Conservation (phyloP, 2,329 filamentous ascomycete species). For the Fusarium heterosporum region DNA sequence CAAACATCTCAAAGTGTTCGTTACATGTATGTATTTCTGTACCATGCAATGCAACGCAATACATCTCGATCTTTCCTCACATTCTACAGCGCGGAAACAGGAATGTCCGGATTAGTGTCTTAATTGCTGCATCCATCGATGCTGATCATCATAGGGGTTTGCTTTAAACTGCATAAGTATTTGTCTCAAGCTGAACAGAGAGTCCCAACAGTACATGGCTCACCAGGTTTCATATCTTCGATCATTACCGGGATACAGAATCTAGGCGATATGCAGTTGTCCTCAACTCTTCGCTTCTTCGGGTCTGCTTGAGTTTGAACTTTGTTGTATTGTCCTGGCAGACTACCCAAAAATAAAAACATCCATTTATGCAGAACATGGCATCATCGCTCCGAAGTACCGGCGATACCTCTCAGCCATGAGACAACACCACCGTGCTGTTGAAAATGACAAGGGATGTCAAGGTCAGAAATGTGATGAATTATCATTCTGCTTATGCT, state of each 20-base stretch:
- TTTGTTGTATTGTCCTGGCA: no score
- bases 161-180: neutral
- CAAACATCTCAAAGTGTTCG: slow-evolving; percentile 9
- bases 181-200: neutral
- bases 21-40: neutral
- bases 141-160: neutral
- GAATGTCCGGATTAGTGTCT: neutral
- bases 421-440: neutral
- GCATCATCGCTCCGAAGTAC: neutral
- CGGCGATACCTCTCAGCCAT: neutral
- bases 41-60: neutral
- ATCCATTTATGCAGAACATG: neutral
- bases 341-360: neutral
- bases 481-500: neutral
- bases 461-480: neutral
- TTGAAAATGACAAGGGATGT: neutral
- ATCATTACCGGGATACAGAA: neutral
- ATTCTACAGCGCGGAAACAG: neutral
- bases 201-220: neutral
- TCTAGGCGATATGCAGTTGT: neutral
- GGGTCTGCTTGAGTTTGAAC: neutral
- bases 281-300: neutral
- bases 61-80: neutral
- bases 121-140: neutral
- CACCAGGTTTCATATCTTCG: neutral